Evolutionary conservation across 202 grass and related monocot genomes (phyloP).

Genomic region (Alloteropsis angusta): DNA sequence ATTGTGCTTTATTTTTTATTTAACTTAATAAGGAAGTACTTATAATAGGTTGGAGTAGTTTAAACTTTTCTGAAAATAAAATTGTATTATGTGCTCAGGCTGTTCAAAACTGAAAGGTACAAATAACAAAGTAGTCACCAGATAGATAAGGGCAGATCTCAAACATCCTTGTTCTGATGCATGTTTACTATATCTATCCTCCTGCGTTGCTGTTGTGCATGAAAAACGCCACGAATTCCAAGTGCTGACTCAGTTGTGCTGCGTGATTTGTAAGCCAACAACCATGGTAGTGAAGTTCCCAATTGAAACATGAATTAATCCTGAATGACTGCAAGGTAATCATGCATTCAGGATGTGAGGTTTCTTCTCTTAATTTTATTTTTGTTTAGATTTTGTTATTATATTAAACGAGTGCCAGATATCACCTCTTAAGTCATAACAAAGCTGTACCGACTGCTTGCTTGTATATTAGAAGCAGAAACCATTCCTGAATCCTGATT

Average conservation of each 20-base stretch:
- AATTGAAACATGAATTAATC: neutral
- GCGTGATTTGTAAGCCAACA: neutral
- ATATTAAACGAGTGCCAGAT: neutral
- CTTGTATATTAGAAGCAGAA: neutral
- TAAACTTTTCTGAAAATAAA: neutral
- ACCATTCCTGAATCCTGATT: neutral
- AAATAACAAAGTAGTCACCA: neutral
- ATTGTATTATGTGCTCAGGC: neutral
- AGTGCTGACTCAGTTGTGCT: neutral
- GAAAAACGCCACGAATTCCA: neutral
- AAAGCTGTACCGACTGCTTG: neutral
- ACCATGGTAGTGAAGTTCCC: neutral
- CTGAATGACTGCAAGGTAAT: neutral
- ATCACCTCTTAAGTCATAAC: too few species aligned
- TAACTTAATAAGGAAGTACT: neutral
- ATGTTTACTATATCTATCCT: neutral
- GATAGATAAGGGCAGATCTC: neutral
- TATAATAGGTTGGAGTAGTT: neutral
- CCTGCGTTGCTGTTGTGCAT: neutral
- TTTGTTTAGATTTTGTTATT: neutral
- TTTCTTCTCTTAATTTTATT: neutral
- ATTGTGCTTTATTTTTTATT: neutral
- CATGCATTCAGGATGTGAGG: neutral
- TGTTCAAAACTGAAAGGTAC: neutral
- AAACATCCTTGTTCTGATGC: neutral